These are phyloP conservation scores for Kuraishia capsulata DNA, from an alignment of 805 yeast species.

Conservation along the genomic window DNA sequence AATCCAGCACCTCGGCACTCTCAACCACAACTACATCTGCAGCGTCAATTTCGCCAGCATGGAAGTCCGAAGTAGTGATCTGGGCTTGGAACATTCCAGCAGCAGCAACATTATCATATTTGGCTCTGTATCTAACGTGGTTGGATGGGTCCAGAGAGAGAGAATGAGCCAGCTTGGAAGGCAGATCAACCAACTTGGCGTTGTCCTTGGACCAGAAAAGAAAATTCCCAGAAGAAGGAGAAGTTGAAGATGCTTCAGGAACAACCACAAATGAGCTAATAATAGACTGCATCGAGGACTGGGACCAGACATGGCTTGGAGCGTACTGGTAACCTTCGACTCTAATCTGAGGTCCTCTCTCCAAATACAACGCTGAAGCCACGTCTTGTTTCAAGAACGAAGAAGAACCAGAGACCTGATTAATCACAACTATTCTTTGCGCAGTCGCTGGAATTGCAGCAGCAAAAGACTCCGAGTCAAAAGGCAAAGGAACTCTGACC, in stretches of 20 bases:
- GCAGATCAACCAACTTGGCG: constrained; percentile 41
- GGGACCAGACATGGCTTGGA: constrained; percentile 47
- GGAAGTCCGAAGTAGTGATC: constrained; percentile 27
- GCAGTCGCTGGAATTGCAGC: constrained; percentile 48
- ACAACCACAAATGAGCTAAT: constrained; percentile 30
- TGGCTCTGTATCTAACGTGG: constrained; percentile 46
- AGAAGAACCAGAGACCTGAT: constrained; percentile 35
- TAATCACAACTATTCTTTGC: constrained; percentile 56
- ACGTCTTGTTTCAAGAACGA: constrained; percentile 60
- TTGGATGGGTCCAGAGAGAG: constrained; percentile 54
- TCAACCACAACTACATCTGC: constrained; percentile 64
- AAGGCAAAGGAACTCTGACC: constrained; percentile 75
- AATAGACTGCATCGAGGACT: constrained; percentile 39
- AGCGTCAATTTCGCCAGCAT: constrained; percentile 32
- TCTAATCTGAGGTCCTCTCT: constrained; percentile 26
- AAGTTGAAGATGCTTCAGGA: constrained; percentile 17
- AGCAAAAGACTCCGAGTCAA: constrained; percentile 54
- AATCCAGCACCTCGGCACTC: constrained; percentile 41
- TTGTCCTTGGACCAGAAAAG: constrained; percentile 67
- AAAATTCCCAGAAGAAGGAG: constrained; percentile 34
- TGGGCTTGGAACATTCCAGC: constrained; percentile 76
- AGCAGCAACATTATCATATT: constrained; percentile 60
- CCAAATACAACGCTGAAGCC: constrained; percentile 57
- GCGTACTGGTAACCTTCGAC: constrained; percentile 47
- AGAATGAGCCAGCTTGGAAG: constrained; percentile 59